Evolutionary conservation across 192 early-diverging fungal genomes (phyloP), one percentile per base, ranked within the genome.

Genomic region (Phlyctochytrium bullatum): DNA sequence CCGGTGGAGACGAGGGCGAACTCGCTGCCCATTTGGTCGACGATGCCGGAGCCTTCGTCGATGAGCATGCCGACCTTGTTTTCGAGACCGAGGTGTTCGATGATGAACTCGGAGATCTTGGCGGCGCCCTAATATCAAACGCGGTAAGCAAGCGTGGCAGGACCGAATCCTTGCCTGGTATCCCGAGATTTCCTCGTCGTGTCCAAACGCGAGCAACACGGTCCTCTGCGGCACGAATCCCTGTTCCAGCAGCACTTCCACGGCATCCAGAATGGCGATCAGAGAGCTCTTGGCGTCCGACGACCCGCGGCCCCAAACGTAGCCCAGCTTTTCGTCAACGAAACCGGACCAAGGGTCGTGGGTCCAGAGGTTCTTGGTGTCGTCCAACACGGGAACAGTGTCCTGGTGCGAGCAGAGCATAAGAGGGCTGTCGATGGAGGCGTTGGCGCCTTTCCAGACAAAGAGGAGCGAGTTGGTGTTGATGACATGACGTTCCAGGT

Each of bases 21-120:
- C 14, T 27, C 20, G 27, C 58, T 25, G 34, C 66, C 65, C 3
- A n/a, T 33, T 52, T 59, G 36, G 16, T 54, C 53, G 14, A 66
- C 20, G 2, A 52, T 36, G 52, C 61, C 67, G 28, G 63, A 52
- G 2, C 64, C 69, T 47, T 76, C 62, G 20, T 73, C 67, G 34
- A 82, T 64, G 29, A 71, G 54, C 61, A 82, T 29, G 40, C 82
- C 82, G 58, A 81, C 73, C 36, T 81, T 70, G 52, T 72, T 71
- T 52, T 67, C 64, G 20, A 83, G 61, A 1, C 68, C 63, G 28
- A 76, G 12, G 32, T 65, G 54, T 56, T 71, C 59, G 35, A 58
- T 16, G 51, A 82, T 34, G 25, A 70, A 62, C 16, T 66, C 52
- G 0, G 72, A 73, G 34, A 81, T 76, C 1, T 50, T 16, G 4